Conservation (phyloP, 2,329 filamentous ascomycete genomes). For the Trichoderma koningii region DNA sequence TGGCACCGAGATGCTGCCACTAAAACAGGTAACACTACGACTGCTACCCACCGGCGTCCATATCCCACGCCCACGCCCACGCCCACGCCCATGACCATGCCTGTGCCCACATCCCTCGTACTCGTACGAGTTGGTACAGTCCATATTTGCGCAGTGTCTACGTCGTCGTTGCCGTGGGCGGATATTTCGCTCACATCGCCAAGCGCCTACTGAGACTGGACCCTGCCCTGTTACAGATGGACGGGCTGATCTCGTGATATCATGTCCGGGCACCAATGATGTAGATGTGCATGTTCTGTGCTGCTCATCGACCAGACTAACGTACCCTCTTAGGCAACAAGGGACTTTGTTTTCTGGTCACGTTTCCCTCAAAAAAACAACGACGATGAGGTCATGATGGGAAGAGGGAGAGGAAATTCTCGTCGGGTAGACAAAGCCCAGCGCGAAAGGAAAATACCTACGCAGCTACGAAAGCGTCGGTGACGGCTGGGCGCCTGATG, state of each 20-base stretch:
- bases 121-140: background rate
- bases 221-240: constrained; percentile 19
- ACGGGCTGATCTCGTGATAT: constrained; percentile 25
- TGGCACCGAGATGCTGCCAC: background rate
- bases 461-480: too few species aligned
- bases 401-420: too few species aligned
- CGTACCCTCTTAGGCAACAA: background rate
- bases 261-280: constrained; percentile 16
- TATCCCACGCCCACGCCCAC: too few species aligned
- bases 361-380: too few species aligned
- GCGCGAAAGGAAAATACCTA: too few species aligned
- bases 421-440: too few species aligned
- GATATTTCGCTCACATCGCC: constrained; percentile 24
- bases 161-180: constrained; percentile 5
- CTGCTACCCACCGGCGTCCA: constrained; percentile 11
- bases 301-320: background rate
- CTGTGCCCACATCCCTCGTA: background rate
- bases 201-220: constrained; percentile 26
- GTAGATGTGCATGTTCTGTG: constrained; percentile 12
- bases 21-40: background rate
- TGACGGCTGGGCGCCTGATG: too few species aligned
- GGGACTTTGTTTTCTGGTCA: too few species aligned
- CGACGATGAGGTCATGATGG: too few species aligned
- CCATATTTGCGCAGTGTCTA: too few species aligned
- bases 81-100: background rate